Evolutionary conservation across 148 eudicot genomes (phyloP).

Genomic region (Rhododendron ovatum): DNA sequence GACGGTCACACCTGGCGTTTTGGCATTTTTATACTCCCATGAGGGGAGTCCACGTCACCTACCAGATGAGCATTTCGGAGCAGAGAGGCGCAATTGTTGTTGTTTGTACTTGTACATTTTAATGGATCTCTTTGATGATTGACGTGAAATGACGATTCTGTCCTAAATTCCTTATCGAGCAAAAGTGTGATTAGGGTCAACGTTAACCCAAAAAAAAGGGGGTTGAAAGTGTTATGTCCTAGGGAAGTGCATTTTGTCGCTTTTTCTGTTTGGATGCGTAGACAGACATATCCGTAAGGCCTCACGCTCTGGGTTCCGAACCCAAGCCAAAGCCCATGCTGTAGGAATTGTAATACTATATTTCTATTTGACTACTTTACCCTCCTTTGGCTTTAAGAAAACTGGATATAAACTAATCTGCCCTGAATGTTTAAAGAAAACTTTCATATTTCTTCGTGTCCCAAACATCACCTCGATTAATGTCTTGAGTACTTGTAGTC

Average conservation of each 20-base stretch:
- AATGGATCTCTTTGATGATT: slow-evolving; percentile 1
- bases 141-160: slow-evolving; percentile 5
- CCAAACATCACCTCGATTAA: no score
- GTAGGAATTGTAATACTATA: not conserved
- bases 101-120: not conserved
- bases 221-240: slow-evolving; percentile 1
- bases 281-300: not conserved
- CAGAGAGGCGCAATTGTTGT: not conserved
- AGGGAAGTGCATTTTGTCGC: slow-evolving; percentile 3
- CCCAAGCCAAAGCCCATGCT: not conserved
- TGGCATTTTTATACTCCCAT: not conserved
- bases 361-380: not conserved
- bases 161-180: not conserved
- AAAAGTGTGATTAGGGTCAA: slow-evolving; percentile 19
- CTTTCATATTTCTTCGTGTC: no score
- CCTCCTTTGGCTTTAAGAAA: not conserved
- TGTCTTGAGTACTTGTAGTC: no score
- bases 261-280: not conserved
- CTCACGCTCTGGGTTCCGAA: not conserved
- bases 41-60: slow-evolving; percentile 19
- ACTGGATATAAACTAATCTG: not conserved
- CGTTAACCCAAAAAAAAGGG: not conserved
- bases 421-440: no score
- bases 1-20: slow-evolving; percentile 28
- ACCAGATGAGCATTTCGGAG: slow-evolving; percentile 15